Conservation (phyloP, 108 stramenopile genomes). For the Hondaea fermentalgiana region DNA sequence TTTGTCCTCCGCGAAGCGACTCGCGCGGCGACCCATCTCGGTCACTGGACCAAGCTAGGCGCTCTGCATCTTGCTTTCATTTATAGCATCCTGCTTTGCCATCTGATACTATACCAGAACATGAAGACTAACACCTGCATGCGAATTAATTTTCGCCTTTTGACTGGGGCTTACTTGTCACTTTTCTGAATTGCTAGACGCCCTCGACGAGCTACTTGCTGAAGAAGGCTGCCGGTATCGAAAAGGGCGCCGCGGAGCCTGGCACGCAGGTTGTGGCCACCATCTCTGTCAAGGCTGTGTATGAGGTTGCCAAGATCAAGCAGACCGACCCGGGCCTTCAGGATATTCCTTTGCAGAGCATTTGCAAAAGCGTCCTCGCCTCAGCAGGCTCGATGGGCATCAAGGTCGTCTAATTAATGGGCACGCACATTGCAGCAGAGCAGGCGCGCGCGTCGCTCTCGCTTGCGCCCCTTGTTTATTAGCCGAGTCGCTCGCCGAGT, state of each 20-base stretch:
- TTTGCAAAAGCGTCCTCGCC: conserved; percentile 69
- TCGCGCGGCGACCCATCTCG: not conserved
- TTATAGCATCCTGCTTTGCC: too few species aligned
- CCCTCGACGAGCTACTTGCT: conserved; percentile 75
- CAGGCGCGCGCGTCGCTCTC: not conserved
- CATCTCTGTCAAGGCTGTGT: conserved; percentile 73
- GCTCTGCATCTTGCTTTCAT: too few species aligned
- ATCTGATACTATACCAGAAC: too few species aligned
- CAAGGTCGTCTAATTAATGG: conserved; percentile 30
- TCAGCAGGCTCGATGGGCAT: conserved; percentile 70
- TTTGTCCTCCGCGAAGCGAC: not conserved
- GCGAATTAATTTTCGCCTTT: too few species aligned
- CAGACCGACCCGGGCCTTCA: conserved; percentile 67
- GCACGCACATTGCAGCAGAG: not conserved
- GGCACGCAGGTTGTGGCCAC: conserved; percentile 53
- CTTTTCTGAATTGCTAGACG: conserved; percentile 20
- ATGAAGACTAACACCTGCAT: too few species aligned
- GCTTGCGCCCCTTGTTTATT: too few species aligned
- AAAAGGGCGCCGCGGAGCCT: conserved; percentile 38
- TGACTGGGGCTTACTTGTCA: too few species aligned
- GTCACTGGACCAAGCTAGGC: too few species aligned
- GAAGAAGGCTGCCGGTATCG: conserved; percentile 61
- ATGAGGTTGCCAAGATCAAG: conserved; percentile 83
- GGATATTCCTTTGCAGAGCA: conserved; percentile 65
- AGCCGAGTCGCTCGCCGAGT: too few species aligned